Base-by-base conservation (phyloP, 208 protist species). In the Acanthamoeba healyi region DNA sequence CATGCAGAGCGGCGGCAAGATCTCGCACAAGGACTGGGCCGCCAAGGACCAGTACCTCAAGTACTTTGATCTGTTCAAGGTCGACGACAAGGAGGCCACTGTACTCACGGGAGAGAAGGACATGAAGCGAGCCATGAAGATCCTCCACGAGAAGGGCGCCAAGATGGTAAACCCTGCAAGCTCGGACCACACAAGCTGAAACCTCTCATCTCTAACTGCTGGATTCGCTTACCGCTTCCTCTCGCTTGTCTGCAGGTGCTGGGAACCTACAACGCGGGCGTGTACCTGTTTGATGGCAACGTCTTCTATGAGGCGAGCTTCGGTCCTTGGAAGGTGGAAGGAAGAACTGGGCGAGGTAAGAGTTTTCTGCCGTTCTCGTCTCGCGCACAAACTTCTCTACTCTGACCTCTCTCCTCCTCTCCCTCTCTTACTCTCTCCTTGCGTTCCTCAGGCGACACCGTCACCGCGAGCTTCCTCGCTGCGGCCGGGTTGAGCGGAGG, bases 21-120 rank as follows among this genome's bases (percentile, higher is more conserved):
- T 63, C 51, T 72, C 56, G 2, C 58, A 72, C 56, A 65, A 44
- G 56, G 84, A 91, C 58, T 91, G 84, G 84, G 84, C 58, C 19
- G 58, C 49, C 32, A 91, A 91, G 58, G 84, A 91, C 54, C 32
- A 70, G 24, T 91, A 91, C 40, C 36, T 91, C 24, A 38, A 42
- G 19, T 49, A 72, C 26, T 34, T 91, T 12, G 84, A 91, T 36
- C 24, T 91, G 54, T 70, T 91, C 26, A 91, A 91, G 84, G 84
- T 91, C 3, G 84, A 91, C 22, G 84, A 70, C 49, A 70, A 91
- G 54, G 84, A 91, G 38, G 84, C 84, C n/a, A 49, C 56, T 24
- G 15, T 91, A 6, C 32, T 91, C 19, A 91, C 84, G 1, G 84
- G 77, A 10, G 77, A 86, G 46, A 32, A 19, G 14, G 77, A 86